These are phyloP conservation scores for Kodamaea anthophila DNA, from an alignment of 1,139 yeast species.

Conservation along the genomic window DNA sequence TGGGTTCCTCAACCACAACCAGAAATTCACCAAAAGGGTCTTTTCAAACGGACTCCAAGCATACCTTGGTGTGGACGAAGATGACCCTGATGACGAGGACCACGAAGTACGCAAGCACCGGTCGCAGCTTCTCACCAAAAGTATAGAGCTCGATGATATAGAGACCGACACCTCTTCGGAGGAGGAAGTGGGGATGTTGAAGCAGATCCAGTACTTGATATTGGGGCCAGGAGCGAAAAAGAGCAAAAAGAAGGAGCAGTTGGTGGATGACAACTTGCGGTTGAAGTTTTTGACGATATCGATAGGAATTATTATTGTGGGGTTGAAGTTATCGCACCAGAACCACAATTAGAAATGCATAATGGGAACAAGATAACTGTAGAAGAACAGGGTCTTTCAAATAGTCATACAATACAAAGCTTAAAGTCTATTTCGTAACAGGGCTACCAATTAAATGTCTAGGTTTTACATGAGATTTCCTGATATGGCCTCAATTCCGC, in stretches of 20 bases:
- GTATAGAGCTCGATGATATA: conserved; percentile 10
- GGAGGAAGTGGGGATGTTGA: conserved; percentile 26
- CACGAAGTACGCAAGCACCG: conserved; percentile 26
- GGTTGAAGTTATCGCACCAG: conserved; percentile 31
- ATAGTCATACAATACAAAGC: no score
- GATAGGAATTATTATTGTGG: conserved; percentile 39
- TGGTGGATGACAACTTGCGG: conserved; percentile 38
- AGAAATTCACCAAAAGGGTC: conserved; percentile 23
- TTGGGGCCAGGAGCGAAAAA: conserved; percentile 22
- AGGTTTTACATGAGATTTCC: no score
- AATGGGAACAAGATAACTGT: no score
- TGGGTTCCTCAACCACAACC: conserved; percentile 30
- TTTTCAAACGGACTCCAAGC: conserved; percentile 26
- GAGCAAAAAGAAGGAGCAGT: conserved; percentile 16
- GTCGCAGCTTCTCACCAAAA: conserved; percentile 27
- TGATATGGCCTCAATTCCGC: no score
- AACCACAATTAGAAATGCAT: no score
- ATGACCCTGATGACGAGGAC: conserved; percentile 11
- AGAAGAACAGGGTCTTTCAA: no score
- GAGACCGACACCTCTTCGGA: conserved; percentile 14
- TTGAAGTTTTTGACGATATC: conserved; percentile 41
- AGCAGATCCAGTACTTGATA: conserved; percentile 30
- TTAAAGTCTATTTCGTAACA: no score
- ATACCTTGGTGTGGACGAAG: conserved; percentile 19
- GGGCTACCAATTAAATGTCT: no score